Evolutionary conservation across 2,329 filamentous ascomycete genomes (phyloP).

Genomic region (Pestalotiopsis fici): DNA sequence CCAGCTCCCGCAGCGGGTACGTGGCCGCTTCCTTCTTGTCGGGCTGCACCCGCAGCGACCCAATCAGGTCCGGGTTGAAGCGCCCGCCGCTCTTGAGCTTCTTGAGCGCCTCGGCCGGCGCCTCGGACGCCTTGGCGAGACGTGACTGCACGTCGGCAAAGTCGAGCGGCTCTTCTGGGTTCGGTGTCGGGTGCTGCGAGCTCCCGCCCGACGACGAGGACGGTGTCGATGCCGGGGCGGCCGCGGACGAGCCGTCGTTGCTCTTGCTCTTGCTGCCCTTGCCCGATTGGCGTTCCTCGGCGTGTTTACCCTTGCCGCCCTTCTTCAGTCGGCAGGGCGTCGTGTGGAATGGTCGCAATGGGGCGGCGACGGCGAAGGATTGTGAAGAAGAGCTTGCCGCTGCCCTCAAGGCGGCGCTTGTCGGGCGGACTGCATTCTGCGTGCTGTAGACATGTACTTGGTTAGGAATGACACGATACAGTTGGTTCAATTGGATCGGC

Average conservation of each 20-base stretch:
- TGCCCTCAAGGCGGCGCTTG: neutral
- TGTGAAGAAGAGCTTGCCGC: neutral
- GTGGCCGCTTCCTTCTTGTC: slow-evolving; percentile 28
- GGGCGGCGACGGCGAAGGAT: neutral
- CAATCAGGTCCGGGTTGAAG: slow-evolving; percentile 53
- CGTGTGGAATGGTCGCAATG: slow-evolving; percentile 7
- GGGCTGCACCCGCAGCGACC: slow-evolving; percentile 41
- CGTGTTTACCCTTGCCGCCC: slow-evolving; percentile 1
- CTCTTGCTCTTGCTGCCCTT: neutral
- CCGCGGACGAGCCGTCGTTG: neutral
- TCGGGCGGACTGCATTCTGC: slow-evolving; percentile 6
- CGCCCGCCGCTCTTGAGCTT: slow-evolving; percentile 48
- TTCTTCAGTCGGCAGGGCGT: slow-evolving; percentile 5
- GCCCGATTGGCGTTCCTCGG: neutral
- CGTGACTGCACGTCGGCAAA: slow-evolving; percentile 49
- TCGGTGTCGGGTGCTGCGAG: slow-evolving; percentile 29
- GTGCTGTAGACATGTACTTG: neutral
- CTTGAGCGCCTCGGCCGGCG: slow-evolving; percentile 41
- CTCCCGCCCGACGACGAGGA: neutral
- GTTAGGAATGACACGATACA: neutral
- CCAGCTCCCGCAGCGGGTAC: slow-evolving; percentile 57
- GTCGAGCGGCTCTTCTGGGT: slow-evolving; percentile 47
- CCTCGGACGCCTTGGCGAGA: slow-evolving; percentile 39
- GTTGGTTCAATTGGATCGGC: slow-evolving; percentile 4
- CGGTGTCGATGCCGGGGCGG: neutral